Percentiles rank a stretch among this genome's conserved stretches.
phyloP scores from a whole-genome alignment of 306 rosid species.

The Phaseolus lunatus region DNA sequence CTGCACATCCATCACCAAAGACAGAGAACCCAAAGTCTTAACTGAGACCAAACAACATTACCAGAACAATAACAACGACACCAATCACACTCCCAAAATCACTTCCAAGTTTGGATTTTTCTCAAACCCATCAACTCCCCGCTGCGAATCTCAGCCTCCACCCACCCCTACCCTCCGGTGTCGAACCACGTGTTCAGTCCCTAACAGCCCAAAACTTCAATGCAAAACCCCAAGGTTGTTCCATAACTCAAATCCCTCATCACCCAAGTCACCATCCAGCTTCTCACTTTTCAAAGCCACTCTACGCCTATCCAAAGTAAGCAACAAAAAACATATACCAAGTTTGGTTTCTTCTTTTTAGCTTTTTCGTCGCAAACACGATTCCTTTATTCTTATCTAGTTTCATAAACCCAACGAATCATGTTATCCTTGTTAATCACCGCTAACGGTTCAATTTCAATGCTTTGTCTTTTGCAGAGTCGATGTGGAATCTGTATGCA shows the following conservation, averaged over 20 bases:
- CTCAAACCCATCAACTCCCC: conserved; percentile 88
- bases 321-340: not conserved
- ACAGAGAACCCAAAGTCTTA: conserved; percentile 52
- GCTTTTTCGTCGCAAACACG: not conserved
- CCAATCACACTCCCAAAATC: conserved; percentile 63
- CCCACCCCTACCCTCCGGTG: conserved; percentile 75
- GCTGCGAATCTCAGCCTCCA: conserved; percentile 61
- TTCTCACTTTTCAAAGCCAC: conserved; percentile 83
- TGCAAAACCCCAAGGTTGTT: conserved; percentile 61
- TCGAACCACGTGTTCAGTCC: conserved; percentile 71
- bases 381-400: not conserved
- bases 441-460: not conserved
- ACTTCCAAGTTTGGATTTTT: conserved; percentile 81
- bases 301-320: conserved; percentile 74
- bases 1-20: conserved; percentile 83
- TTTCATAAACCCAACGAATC: not conserved
- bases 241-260: conserved; percentile 70
- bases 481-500: conserved; percentile 90
- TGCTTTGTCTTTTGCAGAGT: conserved; percentile 56
- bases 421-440: not conserved
- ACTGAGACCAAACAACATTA: conserved; percentile 53
- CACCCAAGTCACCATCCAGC: conserved; percentile 85
- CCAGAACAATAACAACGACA: conserved; percentile 27
- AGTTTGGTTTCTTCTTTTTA: not conserved
- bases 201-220: conserved; percentile 81